Evolutionary conservation across 225 moss, liverwort and hornwort species (phyloP).

Genomic region (Bryoerythrophyllum caledonicum): DNA sequence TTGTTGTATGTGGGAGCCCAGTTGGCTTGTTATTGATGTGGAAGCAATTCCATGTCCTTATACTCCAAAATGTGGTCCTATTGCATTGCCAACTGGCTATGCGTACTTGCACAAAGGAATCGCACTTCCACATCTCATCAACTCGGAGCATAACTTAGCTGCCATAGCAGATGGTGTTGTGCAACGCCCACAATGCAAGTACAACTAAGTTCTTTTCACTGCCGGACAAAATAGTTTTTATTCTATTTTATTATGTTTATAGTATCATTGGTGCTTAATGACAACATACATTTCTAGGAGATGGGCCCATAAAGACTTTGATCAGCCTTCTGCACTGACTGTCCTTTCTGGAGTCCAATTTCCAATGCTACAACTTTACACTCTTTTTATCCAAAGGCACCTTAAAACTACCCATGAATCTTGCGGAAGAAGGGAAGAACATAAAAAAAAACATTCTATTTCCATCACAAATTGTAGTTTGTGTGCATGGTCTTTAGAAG

Average conservation of each 20-base stretch:
- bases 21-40: background rate
- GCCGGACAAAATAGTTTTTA: too few relatives aligned
- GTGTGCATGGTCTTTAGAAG: too few relatives aligned
- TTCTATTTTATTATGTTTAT: too few relatives aligned
- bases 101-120: background rate
- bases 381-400: too few relatives aligned
- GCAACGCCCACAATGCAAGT: background rate
- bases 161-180: background rate
- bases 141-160: background rate
- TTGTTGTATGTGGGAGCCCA: background rate
- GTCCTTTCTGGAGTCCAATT: background rate
- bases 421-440: too few relatives aligned
- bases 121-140: background rate
- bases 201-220: background rate
- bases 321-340: background rate
- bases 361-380: too few relatives aligned
- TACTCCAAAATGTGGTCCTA: background rate
- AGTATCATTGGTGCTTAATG: background rate
- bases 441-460: too few relatives aligned
- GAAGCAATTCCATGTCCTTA: background rate
- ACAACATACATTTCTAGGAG: background rate
- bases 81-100: constrained; percentile 9
- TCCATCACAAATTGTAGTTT: too few relatives aligned
- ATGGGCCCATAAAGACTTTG: background rate
- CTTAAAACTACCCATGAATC: too few relatives aligned